Evolutionary conservation across 305 asterid genomes (phyloP).

Genomic region (Fraxinus velutina): DNA sequence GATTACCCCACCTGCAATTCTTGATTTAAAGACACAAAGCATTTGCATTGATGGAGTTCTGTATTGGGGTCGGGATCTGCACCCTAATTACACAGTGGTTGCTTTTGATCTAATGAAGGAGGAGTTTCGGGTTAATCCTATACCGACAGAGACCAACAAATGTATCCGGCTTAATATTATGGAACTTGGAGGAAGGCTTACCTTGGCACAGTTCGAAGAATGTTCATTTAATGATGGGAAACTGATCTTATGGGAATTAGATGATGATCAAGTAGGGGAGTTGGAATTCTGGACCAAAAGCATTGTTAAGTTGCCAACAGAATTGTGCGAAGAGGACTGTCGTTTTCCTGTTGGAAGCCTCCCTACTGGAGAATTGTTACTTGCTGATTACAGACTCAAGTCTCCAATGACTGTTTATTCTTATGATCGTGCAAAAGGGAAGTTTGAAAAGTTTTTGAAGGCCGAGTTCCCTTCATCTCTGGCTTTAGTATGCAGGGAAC

Average conservation of each 20-base stretch:
- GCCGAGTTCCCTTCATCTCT: slow-evolving; percentile 1
- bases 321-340: neutral
- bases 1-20: neutral
- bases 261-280: neutral
- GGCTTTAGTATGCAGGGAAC: neutral
- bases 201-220: neutral
- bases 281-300: neutral
- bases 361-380: neutral
- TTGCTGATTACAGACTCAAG: neutral
- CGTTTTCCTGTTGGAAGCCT: slow-evolving; percentile 5
- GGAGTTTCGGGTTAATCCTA: neutral
- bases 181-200: slow-evolving; percentile 6
- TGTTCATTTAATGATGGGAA: neutral
- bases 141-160: neutral
- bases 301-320: neutral
- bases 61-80: neutral
- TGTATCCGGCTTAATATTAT: neutral
- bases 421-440: neutral
- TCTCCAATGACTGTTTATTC: neutral
- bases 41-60: neutral
- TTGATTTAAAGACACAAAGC: slow-evolving; percentile 4
- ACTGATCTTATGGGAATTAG: neutral
- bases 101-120: neutral
- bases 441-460: slow-evolving; percentile 6
- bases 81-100: neutral